Percentiles rank a stretch among this genome's conserved stretches.
phyloP scores from a whole-genome alignment of 2,329 filamentous ascomycete species.

The Epichloe gansuensis region DNA sequence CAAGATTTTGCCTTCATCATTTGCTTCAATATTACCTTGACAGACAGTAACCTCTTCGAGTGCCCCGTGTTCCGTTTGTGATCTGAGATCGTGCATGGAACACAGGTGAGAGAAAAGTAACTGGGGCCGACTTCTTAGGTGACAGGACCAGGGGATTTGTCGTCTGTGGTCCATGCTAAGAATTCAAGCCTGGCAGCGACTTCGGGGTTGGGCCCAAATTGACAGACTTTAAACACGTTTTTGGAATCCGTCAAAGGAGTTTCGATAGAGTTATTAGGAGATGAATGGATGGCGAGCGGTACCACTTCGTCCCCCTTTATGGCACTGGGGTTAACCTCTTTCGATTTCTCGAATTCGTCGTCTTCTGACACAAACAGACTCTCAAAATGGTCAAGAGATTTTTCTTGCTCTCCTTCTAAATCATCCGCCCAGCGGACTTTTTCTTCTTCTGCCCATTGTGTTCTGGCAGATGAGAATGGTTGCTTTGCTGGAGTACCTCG shows the following conservation, averaged over 20 bases:
- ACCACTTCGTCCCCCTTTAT: background rate
- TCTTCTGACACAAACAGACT: conserved; percentile 4
- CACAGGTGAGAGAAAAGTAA: conserved; percentile 25
- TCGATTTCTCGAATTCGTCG: background rate
- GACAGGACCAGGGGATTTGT: conserved; percentile 14
- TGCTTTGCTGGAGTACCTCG: background rate
- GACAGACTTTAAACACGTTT: conserved; percentile 5
- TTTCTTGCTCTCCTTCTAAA: background rate
- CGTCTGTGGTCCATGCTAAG: conserved; percentile 7
- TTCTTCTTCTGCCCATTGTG: background rate
- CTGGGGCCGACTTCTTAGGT: conserved; percentile 13
- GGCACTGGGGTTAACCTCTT: background rate
- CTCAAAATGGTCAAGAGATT: background rate
- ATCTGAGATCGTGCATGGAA: conserved; percentile 19
- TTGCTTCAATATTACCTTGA: conserved; percentile 11
- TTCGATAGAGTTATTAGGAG: background rate
- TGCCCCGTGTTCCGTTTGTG: conserved; percentile 3
- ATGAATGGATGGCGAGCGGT: background rate
- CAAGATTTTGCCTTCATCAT: conserved; percentile 2
- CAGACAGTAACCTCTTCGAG: conserved; percentile 7
- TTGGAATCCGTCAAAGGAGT: background rate
- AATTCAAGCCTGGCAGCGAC: conserved; percentile 8
- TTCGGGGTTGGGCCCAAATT: conserved; percentile 6
- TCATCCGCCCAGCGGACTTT: conserved; percentile 5
- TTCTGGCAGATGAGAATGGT: background rate